Percentiles rank a stretch among this genome's conserved stretches.
Evolutionary conservation across 1,139 yeast genomes (phyloP).

Genomic region (Magnusiomyces magnusii): DNA sequence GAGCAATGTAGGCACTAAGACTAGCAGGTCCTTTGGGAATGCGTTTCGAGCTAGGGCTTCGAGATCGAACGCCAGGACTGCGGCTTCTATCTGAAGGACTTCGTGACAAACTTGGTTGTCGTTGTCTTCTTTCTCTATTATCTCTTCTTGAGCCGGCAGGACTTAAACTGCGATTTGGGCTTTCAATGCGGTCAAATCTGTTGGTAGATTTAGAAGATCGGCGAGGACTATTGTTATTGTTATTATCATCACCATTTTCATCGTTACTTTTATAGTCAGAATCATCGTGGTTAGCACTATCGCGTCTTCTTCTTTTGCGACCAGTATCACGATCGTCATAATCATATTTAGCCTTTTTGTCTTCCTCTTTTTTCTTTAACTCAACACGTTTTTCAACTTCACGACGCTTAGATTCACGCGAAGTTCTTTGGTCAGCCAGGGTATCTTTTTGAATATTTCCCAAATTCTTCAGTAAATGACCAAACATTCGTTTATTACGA

Average conservation of each 20-base stretch:
- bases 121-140: slow-evolving; percentile 8
- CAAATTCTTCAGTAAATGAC: slow-evolving; percentile 11
- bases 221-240: no score
- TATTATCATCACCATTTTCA: no score
- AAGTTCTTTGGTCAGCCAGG: not conserved
- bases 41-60: not conserved
- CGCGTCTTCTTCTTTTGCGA: no score
- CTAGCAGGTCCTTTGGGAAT: not conserved
- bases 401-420: slow-evolving; percentile 8
- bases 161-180: no score
- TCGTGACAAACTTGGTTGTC: slow-evolving; percentile 3
- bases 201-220: no score
- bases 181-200: no score
- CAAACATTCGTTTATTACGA: slow-evolving; percentile 14
- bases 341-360: not conserved
- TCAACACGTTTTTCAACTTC: slow-evolving; percentile 13
- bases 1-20: not conserved
- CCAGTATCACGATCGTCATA: not conserved
- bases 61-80: not conserved
- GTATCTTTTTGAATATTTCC: slow-evolving; percentile 5
- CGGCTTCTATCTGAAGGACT: not conserved
- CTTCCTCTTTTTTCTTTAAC: not conserved
- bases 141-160: slow-evolving; percentile 1
- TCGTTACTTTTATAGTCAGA: no score
- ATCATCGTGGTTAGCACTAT: no score